A percentile compares a stretch with the other conserved stretches of the same genome.
These are phyloP conservation scores for Zopfochytrium polystomum DNA, from an alignment of 371 early-diverging fungal species.

Conservation along the genomic window DNA sequence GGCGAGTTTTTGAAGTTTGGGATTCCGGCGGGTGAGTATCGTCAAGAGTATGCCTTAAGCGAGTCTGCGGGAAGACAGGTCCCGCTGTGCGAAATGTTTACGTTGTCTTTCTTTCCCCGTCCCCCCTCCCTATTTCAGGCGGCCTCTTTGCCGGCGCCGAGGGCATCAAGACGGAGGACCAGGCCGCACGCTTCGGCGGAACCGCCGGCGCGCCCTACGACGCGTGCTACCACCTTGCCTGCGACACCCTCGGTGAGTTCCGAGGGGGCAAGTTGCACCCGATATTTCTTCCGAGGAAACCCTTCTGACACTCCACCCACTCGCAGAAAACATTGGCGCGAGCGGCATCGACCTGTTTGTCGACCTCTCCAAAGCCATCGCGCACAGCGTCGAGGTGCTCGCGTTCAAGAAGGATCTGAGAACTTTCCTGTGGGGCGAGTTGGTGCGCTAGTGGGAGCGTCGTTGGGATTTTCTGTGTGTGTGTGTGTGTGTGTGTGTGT, in stretches of 20 bases:
- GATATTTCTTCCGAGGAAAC: not conserved
- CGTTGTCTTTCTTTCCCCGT: slow-evolving; percentile 14
- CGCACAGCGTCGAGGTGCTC: slow-evolving; percentile 20
- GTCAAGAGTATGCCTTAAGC: slow-evolving; percentile 28
- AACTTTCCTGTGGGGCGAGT: slow-evolving; percentile 4
- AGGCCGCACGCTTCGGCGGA: slow-evolving; percentile 60
- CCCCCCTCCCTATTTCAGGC: too few species aligned
- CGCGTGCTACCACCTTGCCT: slow-evolving; percentile 37
- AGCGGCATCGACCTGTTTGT: slow-evolving; percentile 15
- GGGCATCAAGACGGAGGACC: slow-evolving; percentile 58
- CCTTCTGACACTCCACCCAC: slow-evolving; percentile 13
- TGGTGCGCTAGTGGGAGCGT: too few species aligned
- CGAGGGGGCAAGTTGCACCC: not conserved
- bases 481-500: too few species aligned
- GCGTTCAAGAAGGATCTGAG: slow-evolving; percentile 20
- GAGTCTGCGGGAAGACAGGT: slow-evolving; percentile 29
- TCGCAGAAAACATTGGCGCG: slow-evolving; percentile 16
- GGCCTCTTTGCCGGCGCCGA: slow-evolving; percentile 56
- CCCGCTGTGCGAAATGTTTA: slow-evolving; percentile 43
- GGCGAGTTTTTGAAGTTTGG: slow-evolving; percentile 48
- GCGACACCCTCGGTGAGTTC: slow-evolving; percentile 9
- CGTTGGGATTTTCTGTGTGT: slow-evolving; percentile 6
- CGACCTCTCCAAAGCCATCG: slow-evolving; percentile 18
- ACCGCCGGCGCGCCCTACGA: slow-evolving; percentile 63
- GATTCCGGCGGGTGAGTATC: slow-evolving; percentile 59